Evolutionary conservation across 495 filamentous ascomycete genomes (phyloP).

Genomic region (Neurospora sp.): DNA sequence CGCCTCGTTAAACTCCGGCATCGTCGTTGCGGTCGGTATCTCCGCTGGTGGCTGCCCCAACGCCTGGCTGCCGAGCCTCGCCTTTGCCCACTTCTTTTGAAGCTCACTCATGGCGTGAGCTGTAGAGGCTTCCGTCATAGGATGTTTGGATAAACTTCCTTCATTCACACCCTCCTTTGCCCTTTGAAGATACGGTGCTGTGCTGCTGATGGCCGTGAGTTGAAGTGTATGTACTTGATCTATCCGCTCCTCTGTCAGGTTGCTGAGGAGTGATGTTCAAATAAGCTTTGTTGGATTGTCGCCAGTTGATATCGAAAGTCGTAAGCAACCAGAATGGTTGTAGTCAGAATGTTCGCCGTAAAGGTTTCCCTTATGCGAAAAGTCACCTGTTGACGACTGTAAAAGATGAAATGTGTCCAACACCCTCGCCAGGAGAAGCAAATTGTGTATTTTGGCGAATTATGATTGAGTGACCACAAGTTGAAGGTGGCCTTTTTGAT

Average conservation of each 20-base stretch:
- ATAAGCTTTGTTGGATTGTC: neutral
- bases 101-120: constrained; percentile 65
- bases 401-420: neutral
- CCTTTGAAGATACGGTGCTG: neutral
- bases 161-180: neutral
- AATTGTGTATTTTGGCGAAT: neutral
- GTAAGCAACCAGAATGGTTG: neutral
- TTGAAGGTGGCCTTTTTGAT: neutral
- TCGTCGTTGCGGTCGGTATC: constrained; percentile 1
- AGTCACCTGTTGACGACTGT: neutral
- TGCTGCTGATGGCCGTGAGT: neutral
- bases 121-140: neutral
- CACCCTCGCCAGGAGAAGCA: neutral
- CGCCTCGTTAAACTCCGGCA: constrained; percentile 37
- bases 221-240: neutral
- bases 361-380: neutral
- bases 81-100: constrained; percentile 72
- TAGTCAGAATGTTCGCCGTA: neutral
- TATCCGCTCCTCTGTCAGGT: neutral
- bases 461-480: neutral
- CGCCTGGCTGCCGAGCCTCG: constrained; percentile 46
- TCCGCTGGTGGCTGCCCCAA: constrained; percentile 1
- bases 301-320: neutral
- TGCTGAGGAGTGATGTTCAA: neutral
- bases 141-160: neutral